Conservation (phyloP, 2,329 filamentous ascomycete species). For the Fusarium xylarioides region DNA sequence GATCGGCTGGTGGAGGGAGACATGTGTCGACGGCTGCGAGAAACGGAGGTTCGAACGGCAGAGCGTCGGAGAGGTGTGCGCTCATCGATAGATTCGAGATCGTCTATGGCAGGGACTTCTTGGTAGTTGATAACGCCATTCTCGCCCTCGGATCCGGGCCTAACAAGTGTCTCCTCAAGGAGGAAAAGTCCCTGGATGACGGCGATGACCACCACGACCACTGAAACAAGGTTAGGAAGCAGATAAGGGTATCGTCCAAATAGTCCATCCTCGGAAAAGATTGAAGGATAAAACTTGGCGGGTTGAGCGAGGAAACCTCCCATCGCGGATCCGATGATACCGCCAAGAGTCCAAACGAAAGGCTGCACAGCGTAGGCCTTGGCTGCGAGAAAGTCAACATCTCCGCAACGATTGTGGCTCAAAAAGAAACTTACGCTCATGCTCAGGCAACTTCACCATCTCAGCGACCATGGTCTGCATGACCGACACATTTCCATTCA, state of each 20-base stretch:
- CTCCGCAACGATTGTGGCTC: accelerated
- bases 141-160: not conserved
- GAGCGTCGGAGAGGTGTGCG: conserved; percentile 30
- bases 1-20: conserved; percentile 29
- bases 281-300: conserved; percentile 73
- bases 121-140: conserved; percentile 24
- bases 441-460: conserved; percentile 89
- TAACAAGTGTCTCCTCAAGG: conserved; percentile 57
- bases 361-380: conserved; percentile 87
- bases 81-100: conserved; percentile 34
- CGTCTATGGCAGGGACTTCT: conserved; percentile 30
- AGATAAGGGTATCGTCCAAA: conserved; percentile 72
- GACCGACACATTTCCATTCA: conserved; percentile 91
- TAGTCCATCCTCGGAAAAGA: conserved; percentile 57
- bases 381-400: conserved; percentile 15
- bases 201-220: conserved; percentile 70
- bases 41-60: conserved; percentile 18
- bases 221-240: conserved; percentile 60
- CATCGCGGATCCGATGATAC: conserved; percentile 85
- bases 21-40: conserved; percentile 21
- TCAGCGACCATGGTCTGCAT: conserved; percentile 91
- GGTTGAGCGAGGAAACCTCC: conserved; percentile 77
- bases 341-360: conserved; percentile 87
- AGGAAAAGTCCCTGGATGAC: conserved; percentile 71
- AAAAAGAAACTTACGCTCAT: conserved; percentile 61